These are phyloP conservation scores for Oidium heveae DNA, from an alignment of 2,329 filamentous ascomycete genomes.

Conservation along the genomic window DNA sequence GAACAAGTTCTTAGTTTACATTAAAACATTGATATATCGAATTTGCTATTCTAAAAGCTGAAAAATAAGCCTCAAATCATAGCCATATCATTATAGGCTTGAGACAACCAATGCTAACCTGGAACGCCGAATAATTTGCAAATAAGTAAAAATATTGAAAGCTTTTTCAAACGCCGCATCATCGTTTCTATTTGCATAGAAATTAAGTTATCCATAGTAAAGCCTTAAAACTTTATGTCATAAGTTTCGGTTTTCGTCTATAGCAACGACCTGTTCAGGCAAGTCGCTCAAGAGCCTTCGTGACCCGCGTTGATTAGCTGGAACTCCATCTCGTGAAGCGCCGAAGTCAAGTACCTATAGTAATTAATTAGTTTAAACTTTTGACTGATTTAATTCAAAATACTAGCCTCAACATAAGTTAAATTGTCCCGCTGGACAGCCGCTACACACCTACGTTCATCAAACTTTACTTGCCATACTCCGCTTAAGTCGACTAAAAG, in stretches of 20 bases:
- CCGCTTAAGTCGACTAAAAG: constrained; percentile 78
- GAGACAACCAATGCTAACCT: background rate
- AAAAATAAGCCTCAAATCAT: too few relatives aligned
- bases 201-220: background rate
- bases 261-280: constrained; percentile 3
- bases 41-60: too few relatives aligned
- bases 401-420: constrained; percentile 79
- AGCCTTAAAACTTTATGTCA: background rate
- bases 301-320: constrained; percentile 49
- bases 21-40: too few relatives aligned
- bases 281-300: constrained; percentile 30
- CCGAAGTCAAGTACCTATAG: constrained; percentile 85
- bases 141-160: background rate
- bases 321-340: constrained; percentile 67
- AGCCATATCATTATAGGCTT: too few relatives aligned
- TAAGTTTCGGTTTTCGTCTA: background rate
- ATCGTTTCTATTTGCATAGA: background rate
- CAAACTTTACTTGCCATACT: constrained; percentile 99
- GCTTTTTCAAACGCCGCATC: background rate
- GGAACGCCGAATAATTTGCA: background rate
- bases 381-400: background rate
- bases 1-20: too few relatives aligned
- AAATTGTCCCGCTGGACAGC: constrained; percentile 80
- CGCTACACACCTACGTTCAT: constrained; percentile 81
- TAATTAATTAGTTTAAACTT: background rate